These are phyloP conservation scores for Orbilia ellipsospora DNA, from an alignment of 2,329 filamentous ascomycete genomes.

Conservation along the genomic window DNA sequence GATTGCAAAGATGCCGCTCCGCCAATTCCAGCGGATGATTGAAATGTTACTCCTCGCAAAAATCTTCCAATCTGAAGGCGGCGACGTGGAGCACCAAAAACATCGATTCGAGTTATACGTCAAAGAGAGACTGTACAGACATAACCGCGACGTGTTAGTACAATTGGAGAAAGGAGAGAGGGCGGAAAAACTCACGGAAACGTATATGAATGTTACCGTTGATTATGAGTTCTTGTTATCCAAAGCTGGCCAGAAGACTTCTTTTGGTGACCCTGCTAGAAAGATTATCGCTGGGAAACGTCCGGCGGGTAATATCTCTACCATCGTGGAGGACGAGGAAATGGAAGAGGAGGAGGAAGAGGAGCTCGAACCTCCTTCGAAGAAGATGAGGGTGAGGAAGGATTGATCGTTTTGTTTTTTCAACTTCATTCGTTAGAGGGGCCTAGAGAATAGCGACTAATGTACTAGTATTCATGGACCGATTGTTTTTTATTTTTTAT, in stretches of 20 bases:
- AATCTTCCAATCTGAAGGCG: neutral
- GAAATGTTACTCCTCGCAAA: slow-evolving; percentile 65
- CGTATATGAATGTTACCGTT: slow-evolving; percentile 74
- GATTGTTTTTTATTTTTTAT: neutral
- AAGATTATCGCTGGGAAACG: slow-evolving; percentile 42
- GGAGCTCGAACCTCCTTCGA: slow-evolving; percentile 37
- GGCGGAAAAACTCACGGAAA: slow-evolving; percentile 77
- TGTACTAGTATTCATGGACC: neutral
- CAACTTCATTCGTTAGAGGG: neutral
- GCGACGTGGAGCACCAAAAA: slow-evolving; percentile 1
- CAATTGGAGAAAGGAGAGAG: slow-evolving; percentile 76
- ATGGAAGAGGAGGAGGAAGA: slow-evolving; percentile 52
- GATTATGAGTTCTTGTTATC: slow-evolving; percentile 78
- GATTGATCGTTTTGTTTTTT: slow-evolving; percentile 2
- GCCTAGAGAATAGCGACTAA: neutral
- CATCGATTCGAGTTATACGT: slow-evolving; percentile 77
- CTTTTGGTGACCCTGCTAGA: neutral
- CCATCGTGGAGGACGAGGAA: slow-evolving; percentile 32
- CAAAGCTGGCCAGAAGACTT: neutral
- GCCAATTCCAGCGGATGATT: slow-evolving; percentile 78
- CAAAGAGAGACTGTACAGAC: slow-evolving; percentile 80
- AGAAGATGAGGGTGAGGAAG: slow-evolving; percentile 27
- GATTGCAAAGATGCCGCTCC: slow-evolving; percentile 73
- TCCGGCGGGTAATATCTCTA: slow-evolving; percentile 26
- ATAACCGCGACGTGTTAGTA: slow-evolving; percentile 77